Evolutionary conservation across 805 yeast species (phyloP), one percentile per base, ranked within the genome.

Genomic region (Kregervanrija pseudodelftensis): DNA sequence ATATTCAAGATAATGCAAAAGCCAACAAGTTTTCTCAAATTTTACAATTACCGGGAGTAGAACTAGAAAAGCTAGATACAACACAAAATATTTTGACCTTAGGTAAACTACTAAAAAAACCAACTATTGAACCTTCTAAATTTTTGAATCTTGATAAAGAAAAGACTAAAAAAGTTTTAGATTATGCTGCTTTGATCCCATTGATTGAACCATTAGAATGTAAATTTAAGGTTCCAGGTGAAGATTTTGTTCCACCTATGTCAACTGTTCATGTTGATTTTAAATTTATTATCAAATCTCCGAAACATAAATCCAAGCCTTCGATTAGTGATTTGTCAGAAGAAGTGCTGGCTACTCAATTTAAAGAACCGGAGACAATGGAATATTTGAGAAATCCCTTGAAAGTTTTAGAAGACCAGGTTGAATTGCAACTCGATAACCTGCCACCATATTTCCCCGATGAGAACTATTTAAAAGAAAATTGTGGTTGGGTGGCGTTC

Each of bases 171-270:
- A 61, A 68, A 9, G 63, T 77, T 49, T 61, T 84, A 44, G 59
- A 72, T 17, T 73, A 79, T 46, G 95, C 90, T 1, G 59, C 74
- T 3, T 68, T 73, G 31, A 76, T 89, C 32, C 96, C 97, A 37
- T 64, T 70, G 39, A 63, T 90, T 41, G 78, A 82, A 55, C 67
- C 89, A 12, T 51, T 89, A 30, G 77, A 76, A 42, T 82, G 95
- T 37, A 78, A 76, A 46, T 88, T 88, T 66, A 73, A 75, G 50
- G 96, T 91, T 37, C 91, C 96, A 3, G 98, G 98, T 32, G 97
- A 90, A 68, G 60, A 65, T 12, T 68, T 68, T 30, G 80, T 85
- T 30, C 78, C 89, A 0, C 83, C 96, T 28, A 72, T 75, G 22
- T 78, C 97, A 2, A 74, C 76, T 40, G 80, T 87, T 8, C 90